Conservation (phyloP, 2,329 filamentous ascomycete genomes). For the Aspergillus udagawae region DNA sequence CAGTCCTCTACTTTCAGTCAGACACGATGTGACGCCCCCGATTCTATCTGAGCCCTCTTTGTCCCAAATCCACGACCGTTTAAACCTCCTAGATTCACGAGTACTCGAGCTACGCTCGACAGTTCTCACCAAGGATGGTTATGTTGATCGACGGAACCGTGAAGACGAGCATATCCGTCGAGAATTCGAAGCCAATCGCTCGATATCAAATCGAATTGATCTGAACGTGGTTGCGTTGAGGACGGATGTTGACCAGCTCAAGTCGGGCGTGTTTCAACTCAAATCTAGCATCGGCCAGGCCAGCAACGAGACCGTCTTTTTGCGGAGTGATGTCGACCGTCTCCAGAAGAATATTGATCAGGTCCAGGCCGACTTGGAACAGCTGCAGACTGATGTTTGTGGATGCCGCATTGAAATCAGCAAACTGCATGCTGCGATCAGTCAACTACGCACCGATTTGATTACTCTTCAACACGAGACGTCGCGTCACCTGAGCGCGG, state of each 20-base stretch:
- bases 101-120: constrained; percentile 35
- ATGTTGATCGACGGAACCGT: constrained; percentile 36
- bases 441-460: constrained; percentile 34
- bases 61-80: constrained; percentile 35
- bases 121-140: constrained; percentile 37
- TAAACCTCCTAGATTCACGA: constrained; percentile 36
- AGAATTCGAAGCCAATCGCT: constrained; percentile 34
- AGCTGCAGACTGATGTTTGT: constrained; percentile 31
- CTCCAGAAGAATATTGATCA: constrained; percentile 36
- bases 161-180: constrained; percentile 38
- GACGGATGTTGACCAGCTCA: constrained; percentile 35
- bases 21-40: constrained; percentile 33
- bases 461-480: constrained; percentile 33
- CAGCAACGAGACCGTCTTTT: constrained; percentile 31
- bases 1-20: constrained; percentile 32
- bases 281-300: constrained; percentile 30
- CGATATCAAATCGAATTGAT: constrained; percentile 35
- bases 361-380: constrained; percentile 32
- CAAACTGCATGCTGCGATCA: constrained; percentile 33
- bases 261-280: constrained; percentile 32
- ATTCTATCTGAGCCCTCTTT: constrained; percentile 32
- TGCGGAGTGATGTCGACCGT: constrained; percentile 35
- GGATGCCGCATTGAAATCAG: constrained; percentile 34
- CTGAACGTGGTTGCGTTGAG: constrained; percentile 31
- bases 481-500: constrained; percentile 25